phyloP scores from a whole-genome alignment of 129 eudicot genomes.

The Erigeron canadensis region DNA sequence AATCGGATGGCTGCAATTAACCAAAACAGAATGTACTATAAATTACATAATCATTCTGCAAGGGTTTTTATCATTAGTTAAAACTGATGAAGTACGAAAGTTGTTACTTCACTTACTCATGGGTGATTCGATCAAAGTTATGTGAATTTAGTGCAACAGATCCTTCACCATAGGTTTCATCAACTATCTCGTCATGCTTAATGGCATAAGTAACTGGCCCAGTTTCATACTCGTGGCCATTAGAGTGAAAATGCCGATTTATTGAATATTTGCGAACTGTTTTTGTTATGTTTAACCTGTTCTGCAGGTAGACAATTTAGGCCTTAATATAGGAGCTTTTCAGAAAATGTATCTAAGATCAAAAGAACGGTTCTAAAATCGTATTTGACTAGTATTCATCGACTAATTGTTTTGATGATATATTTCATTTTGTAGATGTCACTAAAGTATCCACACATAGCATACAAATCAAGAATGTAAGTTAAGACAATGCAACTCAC shows the following conservation, averaged over 20 bases:
- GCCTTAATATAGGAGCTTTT: conserved; percentile 2
- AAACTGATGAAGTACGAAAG: not conserved
- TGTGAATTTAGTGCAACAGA: conserved; percentile 50
- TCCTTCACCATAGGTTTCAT: conserved; percentile 73
- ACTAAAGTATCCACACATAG: not conserved
- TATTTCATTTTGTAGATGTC: not conserved
- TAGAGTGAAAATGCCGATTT: conserved; percentile 47
- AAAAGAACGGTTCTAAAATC: not conserved
- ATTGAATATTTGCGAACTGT: conserved; percentile 77
- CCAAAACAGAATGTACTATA: conserved; percentile 11
- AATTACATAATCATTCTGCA: not conserved
- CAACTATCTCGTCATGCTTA: conserved; percentile 77
- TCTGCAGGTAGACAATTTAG: conserved; percentile 52
- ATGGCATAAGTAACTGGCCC: conserved; percentile 38
- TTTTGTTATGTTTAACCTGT: conserved; percentile 91
- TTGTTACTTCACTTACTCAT: conserved; percentile 50
- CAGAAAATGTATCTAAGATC: not conserved
- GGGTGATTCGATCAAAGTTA: conserved; percentile 67
- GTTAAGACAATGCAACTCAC: conserved; percentile 46
- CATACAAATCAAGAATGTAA: not conserved
- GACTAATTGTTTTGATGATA: not conserved
- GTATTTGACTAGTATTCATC: too few relatives aligned
- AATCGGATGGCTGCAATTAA: conserved; percentile 59
- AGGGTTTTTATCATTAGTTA: not conserved
- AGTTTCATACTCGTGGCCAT: conserved; percentile 57